Conservation (phyloP, 164 flowering plant genomes). For the Cinnamomum micranthum region DNA sequence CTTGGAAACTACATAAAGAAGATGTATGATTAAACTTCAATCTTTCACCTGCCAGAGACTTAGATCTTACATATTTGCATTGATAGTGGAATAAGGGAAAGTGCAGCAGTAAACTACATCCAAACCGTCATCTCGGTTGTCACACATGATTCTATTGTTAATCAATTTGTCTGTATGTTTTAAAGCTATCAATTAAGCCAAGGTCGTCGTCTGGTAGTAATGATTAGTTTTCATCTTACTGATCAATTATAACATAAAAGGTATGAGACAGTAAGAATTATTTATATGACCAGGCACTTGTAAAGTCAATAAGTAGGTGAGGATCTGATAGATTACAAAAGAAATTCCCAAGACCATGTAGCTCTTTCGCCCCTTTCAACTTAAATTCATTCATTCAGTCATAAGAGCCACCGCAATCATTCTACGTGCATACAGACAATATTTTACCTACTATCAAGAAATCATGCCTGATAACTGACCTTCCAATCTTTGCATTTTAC, state of each 20-base stretch:
- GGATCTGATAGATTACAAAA: neutral
- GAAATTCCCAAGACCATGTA: too few relatives aligned
- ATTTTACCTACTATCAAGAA: too few relatives aligned
- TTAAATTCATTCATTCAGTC: neutral
- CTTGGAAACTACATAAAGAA: slow-evolving; percentile 56
- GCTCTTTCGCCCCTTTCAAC: neutral
- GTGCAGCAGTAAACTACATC: neutral
- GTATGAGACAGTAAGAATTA: too few relatives aligned
- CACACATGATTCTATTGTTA: neutral
- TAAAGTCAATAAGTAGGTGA: neutral
- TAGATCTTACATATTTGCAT: neutral
- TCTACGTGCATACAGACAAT: neutral
- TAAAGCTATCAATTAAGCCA: neutral
- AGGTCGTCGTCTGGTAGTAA: neutral
- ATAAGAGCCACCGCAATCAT: neutral
- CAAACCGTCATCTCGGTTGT: neutral
- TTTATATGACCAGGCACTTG: neutral
- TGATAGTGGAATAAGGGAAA: neutral
- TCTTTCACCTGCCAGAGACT: neutral
- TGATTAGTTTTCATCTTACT: neutral
- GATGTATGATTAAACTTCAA: neutral
- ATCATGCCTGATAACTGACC: too few relatives aligned
- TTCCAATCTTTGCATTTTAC: neutral
- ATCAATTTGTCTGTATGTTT: neutral
- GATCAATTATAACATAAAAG: neutral